Conservation (phyloP, 2,329 filamentous ascomycete genomes). For the Colletotrichum lini region DNA sequence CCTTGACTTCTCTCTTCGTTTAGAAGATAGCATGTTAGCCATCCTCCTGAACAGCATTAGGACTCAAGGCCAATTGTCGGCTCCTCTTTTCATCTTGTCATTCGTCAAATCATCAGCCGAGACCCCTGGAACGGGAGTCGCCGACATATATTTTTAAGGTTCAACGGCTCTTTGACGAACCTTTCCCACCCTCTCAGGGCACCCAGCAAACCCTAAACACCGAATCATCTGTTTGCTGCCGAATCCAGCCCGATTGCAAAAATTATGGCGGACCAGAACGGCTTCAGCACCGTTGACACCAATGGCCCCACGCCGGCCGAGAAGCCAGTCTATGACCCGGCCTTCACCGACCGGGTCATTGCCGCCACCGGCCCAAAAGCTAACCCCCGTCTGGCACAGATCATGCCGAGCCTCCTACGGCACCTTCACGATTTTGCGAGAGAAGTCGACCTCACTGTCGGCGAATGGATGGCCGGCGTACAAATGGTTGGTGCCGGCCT, state of each 20-base stretch:
- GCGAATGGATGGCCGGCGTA: slow-evolving; percentile 76
- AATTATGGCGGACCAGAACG: slow-evolving; percentile 15
- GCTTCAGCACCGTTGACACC: not conserved
- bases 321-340: slow-evolving; percentile 46
- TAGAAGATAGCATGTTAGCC: not conserved
- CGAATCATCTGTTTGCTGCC: not conserved
- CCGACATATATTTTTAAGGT: slow-evolving; percentile 7
- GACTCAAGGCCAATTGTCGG: not conserved
- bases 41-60: too few species aligned
- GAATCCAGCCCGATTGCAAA: slow-evolving; percentile 1
- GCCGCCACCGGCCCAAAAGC: slow-evolving; percentile 75
- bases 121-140: slow-evolving; percentile 3
- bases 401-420: slow-evolving; percentile 71
- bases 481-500: slow-evolving; percentile 60
- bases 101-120: not conserved
- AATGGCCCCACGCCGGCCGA: slow-evolving; percentile 3
- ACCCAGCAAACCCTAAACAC: not conserved
- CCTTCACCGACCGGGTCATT: slow-evolving; percentile 75
- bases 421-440: slow-evolving; percentile 79
- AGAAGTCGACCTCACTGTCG: slow-evolving; percentile 76
- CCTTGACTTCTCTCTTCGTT: slow-evolving; percentile 12
- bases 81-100: not conserved
- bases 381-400: slow-evolving; percentile 68
- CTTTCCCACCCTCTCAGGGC: not conserved
- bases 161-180: slow-evolving; percentile 25